These are phyloP conservation scores for Trypethelium eluteriae DNA, from an alignment of 495 filamentous ascomycete species.

Conservation along the genomic window DNA sequence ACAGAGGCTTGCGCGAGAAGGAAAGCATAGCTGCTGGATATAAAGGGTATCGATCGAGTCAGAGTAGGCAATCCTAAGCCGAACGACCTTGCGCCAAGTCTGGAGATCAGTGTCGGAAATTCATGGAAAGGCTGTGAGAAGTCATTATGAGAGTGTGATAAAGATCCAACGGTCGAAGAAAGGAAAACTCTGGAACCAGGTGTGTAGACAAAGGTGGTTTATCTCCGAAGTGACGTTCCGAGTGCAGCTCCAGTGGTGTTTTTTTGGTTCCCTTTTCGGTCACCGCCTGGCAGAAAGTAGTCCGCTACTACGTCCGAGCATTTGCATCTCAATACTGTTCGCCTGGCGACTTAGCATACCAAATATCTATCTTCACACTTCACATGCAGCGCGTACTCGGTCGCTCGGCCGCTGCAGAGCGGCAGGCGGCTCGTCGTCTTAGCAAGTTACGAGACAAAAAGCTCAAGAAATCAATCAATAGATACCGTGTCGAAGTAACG, in stretches of 20 bases:
- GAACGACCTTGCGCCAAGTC: not conserved
- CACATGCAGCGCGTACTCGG: not conserved
- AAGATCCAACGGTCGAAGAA: too few relatives aligned
- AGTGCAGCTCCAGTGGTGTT: not conserved
- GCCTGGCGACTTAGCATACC: not conserved
- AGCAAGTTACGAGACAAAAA: not conserved
- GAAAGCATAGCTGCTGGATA: not conserved
- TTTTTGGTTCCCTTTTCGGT: slow-evolving; percentile 1
- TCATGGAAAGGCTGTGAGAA: not conserved
- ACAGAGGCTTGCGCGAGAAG: not conserved
- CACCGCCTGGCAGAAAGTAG: slow-evolving; percentile 7
- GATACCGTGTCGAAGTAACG: slow-evolving; percentile 6
- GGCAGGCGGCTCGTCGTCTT: not conserved
- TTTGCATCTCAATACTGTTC: not conserved
- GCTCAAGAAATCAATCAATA: not conserved
- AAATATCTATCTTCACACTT: not conserved
- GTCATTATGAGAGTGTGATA: too few relatives aligned
- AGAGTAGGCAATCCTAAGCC: too few relatives aligned
- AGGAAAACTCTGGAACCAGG: not conserved
- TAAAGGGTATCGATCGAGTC: not conserved
- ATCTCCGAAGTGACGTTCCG: not conserved
- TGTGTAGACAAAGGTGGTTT: not conserved
- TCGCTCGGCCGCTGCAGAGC: not conserved
- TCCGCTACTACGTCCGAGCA: not conserved
- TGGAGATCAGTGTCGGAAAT: not conserved